phyloP scores from a whole-genome alignment of 371 early-diverging fungal species.

The Mucor piriformis region DNA sequence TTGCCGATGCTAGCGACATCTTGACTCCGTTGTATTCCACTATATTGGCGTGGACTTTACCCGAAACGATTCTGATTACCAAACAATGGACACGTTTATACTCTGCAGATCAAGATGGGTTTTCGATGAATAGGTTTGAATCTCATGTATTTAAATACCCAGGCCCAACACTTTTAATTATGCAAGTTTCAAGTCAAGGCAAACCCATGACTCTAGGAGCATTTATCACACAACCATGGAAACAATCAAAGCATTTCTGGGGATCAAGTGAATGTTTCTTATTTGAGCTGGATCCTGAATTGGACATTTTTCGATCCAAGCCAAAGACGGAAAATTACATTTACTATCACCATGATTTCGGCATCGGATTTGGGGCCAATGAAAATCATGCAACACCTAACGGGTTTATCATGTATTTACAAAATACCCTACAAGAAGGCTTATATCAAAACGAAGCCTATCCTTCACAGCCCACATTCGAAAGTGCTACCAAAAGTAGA shows the following conservation, averaged over 20 bases:
- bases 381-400: slow-evolving; percentile 2
- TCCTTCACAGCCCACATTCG: slow-evolving; percentile 36
- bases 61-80: slow-evolving; percentile 27
- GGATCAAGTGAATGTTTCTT: slow-evolving; percentile 53
- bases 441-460: slow-evolving; percentile 47
- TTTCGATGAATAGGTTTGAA: slow-evolving; percentile 70
- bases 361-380: slow-evolving; percentile 63
- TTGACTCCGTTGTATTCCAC: slow-evolving; percentile 44
- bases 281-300: slow-evolving; percentile 60
- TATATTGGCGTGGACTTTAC: slow-evolving; percentile 53
- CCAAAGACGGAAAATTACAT: slow-evolving; percentile 44
- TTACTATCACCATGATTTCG: slow-evolving; percentile 57
- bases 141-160: slow-evolving; percentile 68
- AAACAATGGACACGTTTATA: slow-evolving; percentile 55
- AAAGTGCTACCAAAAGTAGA: slow-evolving; percentile 14
- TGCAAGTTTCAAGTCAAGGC: slow-evolving; percentile 37
- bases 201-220: slow-evolving; percentile 46
- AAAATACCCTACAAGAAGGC: slow-evolving; percentile 56
- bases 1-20: slow-evolving; percentile 35
- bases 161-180: slow-evolving; percentile 60
- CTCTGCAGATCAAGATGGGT: slow-evolving; percentile 59
- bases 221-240: slow-evolving; percentile 63
- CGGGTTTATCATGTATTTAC: slow-evolving; percentile 33
- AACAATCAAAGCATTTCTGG: slow-evolving; percentile 58
- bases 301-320: slow-evolving; percentile 54